Percentiles rank a stretch among this genome's conserved stretches.
Conservation (phyloP, 306 rosid genomes). For the Quercus suber region DNA sequence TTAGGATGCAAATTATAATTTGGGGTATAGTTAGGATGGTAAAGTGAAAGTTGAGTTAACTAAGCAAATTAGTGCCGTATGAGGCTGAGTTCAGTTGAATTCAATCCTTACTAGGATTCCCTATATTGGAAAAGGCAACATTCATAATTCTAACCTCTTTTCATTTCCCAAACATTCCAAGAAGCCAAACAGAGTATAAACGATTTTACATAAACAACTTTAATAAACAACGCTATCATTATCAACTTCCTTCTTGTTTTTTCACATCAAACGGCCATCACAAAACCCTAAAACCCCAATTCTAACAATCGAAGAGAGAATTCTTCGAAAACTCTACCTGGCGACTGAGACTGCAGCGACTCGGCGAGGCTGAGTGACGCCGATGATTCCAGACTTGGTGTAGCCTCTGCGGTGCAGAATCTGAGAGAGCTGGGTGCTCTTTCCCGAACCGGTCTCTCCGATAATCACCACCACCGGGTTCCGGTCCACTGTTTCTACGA, state of each 20-base stretch:
- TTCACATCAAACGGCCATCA: too few species aligned
- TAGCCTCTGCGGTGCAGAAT: conserved; percentile 79
- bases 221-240: neutral
- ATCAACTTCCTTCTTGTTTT: neutral
- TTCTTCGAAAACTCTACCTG: conserved; percentile 33
- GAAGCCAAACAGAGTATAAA: neutral
- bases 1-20: too few species aligned
- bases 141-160: neutral
- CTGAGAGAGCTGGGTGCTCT: conserved; percentile 96
- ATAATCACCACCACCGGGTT: conserved; percentile 70
- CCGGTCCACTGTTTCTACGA: conserved; percentile 61
- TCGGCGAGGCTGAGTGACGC: conserved; percentile 96
- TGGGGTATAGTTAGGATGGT: too few species aligned
- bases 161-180: neutral
- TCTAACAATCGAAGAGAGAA: too few species aligned
- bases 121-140: neutral
- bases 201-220: neutral
- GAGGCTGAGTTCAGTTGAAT: neutral
- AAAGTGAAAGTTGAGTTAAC: neutral
- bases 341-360: conserved; percentile 94
- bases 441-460: conserved; percentile 96
- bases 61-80: neutral
- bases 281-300: neutral
- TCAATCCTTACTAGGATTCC: neutral
- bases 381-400: conserved; percentile 61